Percentiles rank a stretch among this genome's conserved stretches.
These are phyloP conservation scores for Penicillium crustosum DNA, from an alignment of 2,329 filamentous ascomycete species.

Conservation along the genomic window DNA sequence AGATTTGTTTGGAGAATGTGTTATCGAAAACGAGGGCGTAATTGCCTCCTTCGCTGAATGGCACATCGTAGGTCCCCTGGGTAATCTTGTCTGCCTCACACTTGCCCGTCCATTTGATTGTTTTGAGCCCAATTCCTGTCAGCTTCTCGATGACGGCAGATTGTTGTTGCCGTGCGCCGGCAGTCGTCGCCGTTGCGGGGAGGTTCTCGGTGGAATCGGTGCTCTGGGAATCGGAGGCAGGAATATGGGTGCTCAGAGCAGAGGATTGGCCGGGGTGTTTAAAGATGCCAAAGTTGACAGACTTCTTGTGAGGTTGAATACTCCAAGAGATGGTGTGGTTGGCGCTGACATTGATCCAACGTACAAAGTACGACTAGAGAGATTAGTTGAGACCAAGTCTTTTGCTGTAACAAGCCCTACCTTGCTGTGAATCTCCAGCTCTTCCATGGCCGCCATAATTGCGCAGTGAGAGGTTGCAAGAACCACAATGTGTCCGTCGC, in stretches of 20 bases:
- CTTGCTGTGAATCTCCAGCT: slow-evolving; percentile 96
- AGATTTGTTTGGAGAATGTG: slow-evolving; percentile 92
- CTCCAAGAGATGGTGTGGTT: slow-evolving; percentile 96
- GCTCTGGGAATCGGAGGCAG: slow-evolving; percentile 44
- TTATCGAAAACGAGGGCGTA: slow-evolving; percentile 98
- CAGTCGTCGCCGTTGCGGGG: slow-evolving; percentile 23
- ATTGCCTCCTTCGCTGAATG: slow-evolving; percentile 75
- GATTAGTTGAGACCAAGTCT: neutral
- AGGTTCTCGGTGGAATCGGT: slow-evolving; percentile 41
- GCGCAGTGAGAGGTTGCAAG: slow-evolving; percentile 11
- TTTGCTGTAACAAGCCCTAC: slow-evolving; percentile 49
- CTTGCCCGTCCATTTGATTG: slow-evolving; percentile 80
- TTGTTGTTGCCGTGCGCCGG: slow-evolving; percentile 62
- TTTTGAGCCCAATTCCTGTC: slow-evolving; percentile 61
- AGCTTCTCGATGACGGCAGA: slow-evolving; percentile 69
- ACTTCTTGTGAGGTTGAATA: slow-evolving; percentile 96
- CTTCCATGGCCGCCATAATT: slow-evolving; percentile 88
- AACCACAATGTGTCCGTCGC: slow-evolving; percentile 12
- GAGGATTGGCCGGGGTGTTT: slow-evolving; percentile 80
- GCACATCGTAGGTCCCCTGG: slow-evolving; percentile 83
- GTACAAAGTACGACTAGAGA: slow-evolving; percentile 81
- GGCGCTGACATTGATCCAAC: slow-evolving; percentile 90
- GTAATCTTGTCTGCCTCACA: slow-evolving; percentile 96
- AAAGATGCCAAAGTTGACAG: slow-evolving; percentile 96
- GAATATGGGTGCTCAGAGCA: slow-evolving; percentile 48